Conservation (phyloP, 1,284 basidiomycete genomes). For the Boletus mariae region DNA sequence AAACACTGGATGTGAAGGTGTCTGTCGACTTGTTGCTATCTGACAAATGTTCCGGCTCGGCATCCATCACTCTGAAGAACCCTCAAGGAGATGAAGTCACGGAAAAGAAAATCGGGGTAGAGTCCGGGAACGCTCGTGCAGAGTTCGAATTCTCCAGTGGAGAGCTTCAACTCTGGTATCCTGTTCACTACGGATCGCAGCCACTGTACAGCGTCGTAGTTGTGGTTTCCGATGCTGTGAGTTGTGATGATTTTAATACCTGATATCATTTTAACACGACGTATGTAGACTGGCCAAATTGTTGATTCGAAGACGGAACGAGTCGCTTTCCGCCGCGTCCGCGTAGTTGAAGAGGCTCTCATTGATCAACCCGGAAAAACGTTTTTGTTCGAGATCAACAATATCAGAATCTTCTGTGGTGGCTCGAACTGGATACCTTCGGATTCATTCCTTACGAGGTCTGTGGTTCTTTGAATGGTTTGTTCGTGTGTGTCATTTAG, state of each 20-base stretch:
- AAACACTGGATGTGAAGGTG: constrained; percentile 48
- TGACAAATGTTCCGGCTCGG: constrained; percentile 35
- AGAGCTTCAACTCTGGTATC: constrained; percentile 76
- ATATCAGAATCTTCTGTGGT: constrained; percentile 82
- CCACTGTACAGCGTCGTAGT: constrained; percentile 67
- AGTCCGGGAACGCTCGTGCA: constrained; percentile 37
- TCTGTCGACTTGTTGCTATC: constrained; percentile 45
- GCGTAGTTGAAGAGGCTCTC: constrained; percentile 73
- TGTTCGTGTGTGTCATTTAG: not conserved
- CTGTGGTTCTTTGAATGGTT: constrained; percentile 20
- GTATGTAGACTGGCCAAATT: constrained; percentile 42
- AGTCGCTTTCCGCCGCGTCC: constrained; percentile 73
- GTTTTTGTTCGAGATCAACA: constrained; percentile 89
- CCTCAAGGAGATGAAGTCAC: constrained; percentile 44
- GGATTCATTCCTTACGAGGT: constrained; percentile 84
- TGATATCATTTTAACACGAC: not conserved
- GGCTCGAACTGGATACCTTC: constrained; percentile 94
- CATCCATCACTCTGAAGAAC: constrained; percentile 47
- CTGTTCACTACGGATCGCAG: constrained; percentile 79
- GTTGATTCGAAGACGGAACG: constrained; percentile 53
- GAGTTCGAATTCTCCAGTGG: constrained; percentile 53
- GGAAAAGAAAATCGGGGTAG: constrained; percentile 37
- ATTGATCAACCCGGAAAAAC: constrained; percentile 69
- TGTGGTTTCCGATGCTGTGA: constrained; percentile 48
- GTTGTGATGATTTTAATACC: constrained; percentile 10